Percentiles rank a stretch among this genome's conserved stretches.
Conservation (phyloP, 257 asterid species). For the Paulownia fortunei region DNA sequence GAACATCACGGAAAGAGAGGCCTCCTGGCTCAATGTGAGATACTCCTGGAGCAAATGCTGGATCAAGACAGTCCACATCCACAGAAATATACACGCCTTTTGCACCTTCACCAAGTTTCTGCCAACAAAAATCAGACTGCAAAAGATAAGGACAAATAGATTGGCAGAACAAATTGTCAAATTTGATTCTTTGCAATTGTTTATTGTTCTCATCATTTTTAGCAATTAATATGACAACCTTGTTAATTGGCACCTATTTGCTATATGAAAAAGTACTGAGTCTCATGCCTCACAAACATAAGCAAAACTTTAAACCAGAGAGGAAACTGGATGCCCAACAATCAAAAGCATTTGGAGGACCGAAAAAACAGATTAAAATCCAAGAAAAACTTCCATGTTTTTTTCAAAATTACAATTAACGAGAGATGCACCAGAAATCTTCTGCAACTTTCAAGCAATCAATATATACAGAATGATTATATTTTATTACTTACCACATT, state of each 20-base stretch:
- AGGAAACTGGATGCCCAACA: neutral
- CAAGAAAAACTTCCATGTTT: neutral
- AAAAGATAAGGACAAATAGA: constrained; percentile 4
- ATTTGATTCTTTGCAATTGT: neutral
- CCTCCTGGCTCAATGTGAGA: constrained; percentile 99
- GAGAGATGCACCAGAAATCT: constrained; percentile 7
- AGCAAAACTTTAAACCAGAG: neutral
- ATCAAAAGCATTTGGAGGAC: neutral
- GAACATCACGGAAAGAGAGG: constrained; percentile 93
- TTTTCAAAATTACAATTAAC: neutral
- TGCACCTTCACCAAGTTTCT: constrained; percentile 97
- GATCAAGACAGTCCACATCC: constrained; percentile 92
- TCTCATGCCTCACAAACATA: neutral
- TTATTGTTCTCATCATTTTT: neutral
- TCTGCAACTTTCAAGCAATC: neutral
- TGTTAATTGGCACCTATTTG: neutral
- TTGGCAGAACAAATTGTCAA: neutral
- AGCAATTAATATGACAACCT: neutral
- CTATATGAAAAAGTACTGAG: neutral
- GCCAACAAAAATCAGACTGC: constrained; percentile 29
- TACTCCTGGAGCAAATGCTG: constrained; percentile 98
- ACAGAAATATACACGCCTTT: constrained; percentile 95
- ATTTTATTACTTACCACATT: neutral
- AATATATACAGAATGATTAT: neutral
- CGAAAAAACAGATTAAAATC: neutral